phyloP scores from a whole-genome alignment of 257 asterid species.

The Solanum arcanum region DNA sequence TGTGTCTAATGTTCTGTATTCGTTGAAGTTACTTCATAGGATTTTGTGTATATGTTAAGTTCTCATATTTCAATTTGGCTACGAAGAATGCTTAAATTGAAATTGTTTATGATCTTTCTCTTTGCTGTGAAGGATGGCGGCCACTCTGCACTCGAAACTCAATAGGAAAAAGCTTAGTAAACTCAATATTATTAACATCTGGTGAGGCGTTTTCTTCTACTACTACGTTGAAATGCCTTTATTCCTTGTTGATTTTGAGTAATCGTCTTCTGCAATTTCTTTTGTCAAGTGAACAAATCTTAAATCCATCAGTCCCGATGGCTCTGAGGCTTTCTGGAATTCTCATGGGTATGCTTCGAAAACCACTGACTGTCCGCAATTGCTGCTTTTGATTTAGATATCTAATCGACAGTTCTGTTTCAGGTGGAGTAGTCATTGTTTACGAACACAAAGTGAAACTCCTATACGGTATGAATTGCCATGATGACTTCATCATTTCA shows the following conservation, averaged over 20 bases:
- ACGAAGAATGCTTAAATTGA: neutral
- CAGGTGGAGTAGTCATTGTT: conserved; percentile 96
- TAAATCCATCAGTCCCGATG: conserved; percentile 91
- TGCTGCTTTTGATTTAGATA: neutral
- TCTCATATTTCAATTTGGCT: neutral
- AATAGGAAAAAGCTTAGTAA: conserved; percentile 57
- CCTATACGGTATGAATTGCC: conserved; percentile 47
- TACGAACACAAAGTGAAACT: conserved; percentile 88
- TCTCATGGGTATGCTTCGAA: conserved; percentile 65
- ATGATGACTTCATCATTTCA: neutral
- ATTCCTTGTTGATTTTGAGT: neutral
- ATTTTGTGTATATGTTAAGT: neutral
- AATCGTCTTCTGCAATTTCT: neutral
- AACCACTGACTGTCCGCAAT: neutral
- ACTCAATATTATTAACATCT: conserved; percentile 72
- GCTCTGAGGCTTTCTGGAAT: conserved; percentile 95
- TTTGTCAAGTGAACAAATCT: conserved; percentile 58
- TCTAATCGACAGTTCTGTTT: neutral
- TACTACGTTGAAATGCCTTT: neutral
- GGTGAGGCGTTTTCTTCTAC: conserved; percentile 19
- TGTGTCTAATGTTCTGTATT: neutral
- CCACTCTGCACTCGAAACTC: conserved; percentile 74
- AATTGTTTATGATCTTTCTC: neutral
- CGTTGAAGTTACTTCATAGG: neutral
- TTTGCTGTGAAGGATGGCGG: conserved; percentile 78